phyloP scores from a whole-genome alignment of 2,329 filamentous ascomycete genomes.

The Saccharata proteae region DNA sequence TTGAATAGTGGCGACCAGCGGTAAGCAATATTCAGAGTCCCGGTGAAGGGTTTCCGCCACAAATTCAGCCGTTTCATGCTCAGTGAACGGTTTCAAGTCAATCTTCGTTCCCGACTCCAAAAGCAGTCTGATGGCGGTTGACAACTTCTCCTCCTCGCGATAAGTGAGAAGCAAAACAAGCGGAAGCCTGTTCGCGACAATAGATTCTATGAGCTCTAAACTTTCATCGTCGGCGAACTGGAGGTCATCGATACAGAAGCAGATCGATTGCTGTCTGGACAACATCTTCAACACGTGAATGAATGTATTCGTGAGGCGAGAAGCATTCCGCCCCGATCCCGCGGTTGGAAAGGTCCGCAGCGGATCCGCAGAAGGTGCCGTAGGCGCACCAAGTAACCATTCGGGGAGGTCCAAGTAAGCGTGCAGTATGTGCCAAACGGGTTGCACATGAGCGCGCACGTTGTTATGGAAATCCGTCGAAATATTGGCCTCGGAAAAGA shows the following conservation, averaged over 20 bases:
- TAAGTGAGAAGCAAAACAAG: constrained; percentile 70
- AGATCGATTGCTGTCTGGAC: constrained; percentile 73
- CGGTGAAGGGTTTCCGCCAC: constrained; percentile 72
- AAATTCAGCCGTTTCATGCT: constrained; percentile 71
- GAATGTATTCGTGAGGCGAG: constrained; percentile 72
- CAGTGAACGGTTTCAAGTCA: constrained; percentile 57
- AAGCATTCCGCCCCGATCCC: constrained; percentile 9
- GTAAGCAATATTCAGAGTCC: constrained; percentile 55
- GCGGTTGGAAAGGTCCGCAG: constrained; percentile 5
- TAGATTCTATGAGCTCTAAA: constrained; percentile 68
- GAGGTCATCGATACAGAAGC: constrained; percentile 77
- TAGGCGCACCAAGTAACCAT: constrained; percentile 39
- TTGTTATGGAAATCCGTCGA: constrained; percentile 49
- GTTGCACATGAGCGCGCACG: constrained; percentile 41
- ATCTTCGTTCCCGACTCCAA: constrained; percentile 35
- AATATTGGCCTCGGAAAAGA: constrained; percentile 53
- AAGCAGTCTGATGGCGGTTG: constrained; percentile 24
- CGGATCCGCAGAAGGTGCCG: constrained; percentile 15
- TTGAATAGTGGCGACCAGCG: constrained; percentile 72
- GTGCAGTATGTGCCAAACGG: constrained; percentile 46
- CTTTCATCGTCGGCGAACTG: constrained; percentile 87
- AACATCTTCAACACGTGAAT: constrained; percentile 75
- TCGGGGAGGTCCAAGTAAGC: constrained; percentile 52
- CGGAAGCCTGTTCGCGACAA: constrained; percentile 65
- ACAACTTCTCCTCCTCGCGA: constrained; percentile 27